Evolutionary conservation across 768 basidiomycete species (phyloP).

Genomic region (Butyriboletus loyo): DNA sequence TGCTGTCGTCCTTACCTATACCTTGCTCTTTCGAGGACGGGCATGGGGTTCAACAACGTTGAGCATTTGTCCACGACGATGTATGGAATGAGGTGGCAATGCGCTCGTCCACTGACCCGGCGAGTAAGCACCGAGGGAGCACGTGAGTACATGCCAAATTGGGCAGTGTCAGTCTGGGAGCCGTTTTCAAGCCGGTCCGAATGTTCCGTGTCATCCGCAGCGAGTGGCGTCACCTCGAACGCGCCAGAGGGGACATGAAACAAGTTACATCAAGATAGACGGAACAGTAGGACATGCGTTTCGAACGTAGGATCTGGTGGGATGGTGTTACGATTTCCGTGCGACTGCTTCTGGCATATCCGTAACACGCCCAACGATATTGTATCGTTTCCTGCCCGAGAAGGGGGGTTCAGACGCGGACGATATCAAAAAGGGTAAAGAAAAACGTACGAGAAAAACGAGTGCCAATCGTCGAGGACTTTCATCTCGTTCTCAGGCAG

Average conservation of each 20-base stretch:
- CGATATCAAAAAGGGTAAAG: neutral
- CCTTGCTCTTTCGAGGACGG: neutral
- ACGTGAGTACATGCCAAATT: neutral
- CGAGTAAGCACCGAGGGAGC: too few species aligned
- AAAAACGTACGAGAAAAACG: constrained; percentile 75
- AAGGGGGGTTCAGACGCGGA: too few species aligned
- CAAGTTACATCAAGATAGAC: neutral
- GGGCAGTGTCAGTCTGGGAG: neutral
- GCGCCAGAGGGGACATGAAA: constrained; percentile 1
- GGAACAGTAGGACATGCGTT: neutral
- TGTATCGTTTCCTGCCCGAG: constrained; percentile 72
- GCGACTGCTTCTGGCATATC: constrained; percentile 46
- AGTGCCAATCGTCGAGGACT: constrained; percentile 85
- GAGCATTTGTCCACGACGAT: constrained; percentile 8
- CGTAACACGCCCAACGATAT: constrained; percentile 73
- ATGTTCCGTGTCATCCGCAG: neutral
- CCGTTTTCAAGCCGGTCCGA: neutral
- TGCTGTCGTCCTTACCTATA: neutral
- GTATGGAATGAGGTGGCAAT: too few species aligned
- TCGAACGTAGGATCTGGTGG: neutral
- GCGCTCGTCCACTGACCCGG: too few species aligned
- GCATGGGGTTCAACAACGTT: constrained; percentile 1
- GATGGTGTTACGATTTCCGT: neutral
- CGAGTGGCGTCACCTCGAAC: neutral
- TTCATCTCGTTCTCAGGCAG: constrained; percentile 71